Conservation (phyloP, 371 early-diverging fungal species). For the Dichotomocladium elegans region DNA sequence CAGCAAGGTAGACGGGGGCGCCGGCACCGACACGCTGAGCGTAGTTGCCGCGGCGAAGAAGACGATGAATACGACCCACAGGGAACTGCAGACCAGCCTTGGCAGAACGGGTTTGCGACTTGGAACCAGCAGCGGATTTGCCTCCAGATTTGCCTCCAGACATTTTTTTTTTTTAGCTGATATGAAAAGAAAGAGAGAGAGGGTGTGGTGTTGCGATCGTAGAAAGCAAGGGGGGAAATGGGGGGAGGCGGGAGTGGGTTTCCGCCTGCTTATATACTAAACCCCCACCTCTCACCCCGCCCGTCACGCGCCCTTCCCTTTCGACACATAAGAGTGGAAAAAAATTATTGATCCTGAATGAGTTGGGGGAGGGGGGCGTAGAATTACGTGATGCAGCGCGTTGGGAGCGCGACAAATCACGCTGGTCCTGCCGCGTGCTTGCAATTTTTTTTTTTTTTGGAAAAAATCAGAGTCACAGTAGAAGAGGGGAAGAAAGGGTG, state of each 20-base stretch:
- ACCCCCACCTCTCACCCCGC: neutral
- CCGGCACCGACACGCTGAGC: conserved; percentile 89
- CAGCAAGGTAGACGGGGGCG: conserved; percentile 90
- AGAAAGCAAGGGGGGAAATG: conserved; percentile 5
- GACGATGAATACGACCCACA: conserved; percentile 92
- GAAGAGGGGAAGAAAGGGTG: neutral
- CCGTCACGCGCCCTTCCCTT: neutral
- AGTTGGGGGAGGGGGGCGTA: neutral
- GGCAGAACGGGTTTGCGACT: conserved; percentile 61
- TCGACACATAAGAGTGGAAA: neutral
- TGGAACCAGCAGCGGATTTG: conserved; percentile 53
- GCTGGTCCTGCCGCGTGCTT: too few relatives aligned
- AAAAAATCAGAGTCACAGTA: neutral
- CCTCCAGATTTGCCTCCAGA: conserved; percentile 64
- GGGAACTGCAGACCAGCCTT: conserved; percentile 91
- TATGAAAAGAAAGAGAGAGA: conserved; percentile 12
- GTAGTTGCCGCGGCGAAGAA: conserved; percentile 89
- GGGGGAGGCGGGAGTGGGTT: conserved; percentile 6
- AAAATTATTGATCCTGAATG: neutral
- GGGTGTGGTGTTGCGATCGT: neutral
- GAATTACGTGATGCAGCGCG: conserved; percentile 6
- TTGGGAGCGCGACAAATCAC: neutral
- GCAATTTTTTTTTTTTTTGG: too few relatives aligned
- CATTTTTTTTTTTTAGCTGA: conserved; percentile 27
- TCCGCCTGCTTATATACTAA: neutral